Evolutionary conservation across 2,329 filamentous ascomycete species (phyloP).

Genomic region (Talaromyces marneffei): DNA sequence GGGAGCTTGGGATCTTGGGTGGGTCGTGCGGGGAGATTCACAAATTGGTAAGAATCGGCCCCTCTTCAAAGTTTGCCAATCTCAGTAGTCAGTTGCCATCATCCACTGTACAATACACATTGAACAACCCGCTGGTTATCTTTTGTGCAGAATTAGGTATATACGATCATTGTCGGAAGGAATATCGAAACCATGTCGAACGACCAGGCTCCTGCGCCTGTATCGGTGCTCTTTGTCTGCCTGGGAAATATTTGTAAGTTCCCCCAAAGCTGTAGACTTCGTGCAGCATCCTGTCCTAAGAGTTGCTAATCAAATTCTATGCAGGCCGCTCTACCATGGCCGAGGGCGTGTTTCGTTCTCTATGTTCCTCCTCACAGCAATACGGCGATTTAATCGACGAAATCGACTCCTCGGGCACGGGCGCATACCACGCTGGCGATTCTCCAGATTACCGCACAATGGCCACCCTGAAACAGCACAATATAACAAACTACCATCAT

Average conservation of each 20-base stretch:
- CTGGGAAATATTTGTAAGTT: slow-evolving; percentile 83
- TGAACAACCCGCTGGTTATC: background rate
- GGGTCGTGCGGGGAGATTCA: slow-evolving; percentile 1
- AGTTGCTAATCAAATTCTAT: background rate
- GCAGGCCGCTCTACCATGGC: slow-evolving; percentile 79
- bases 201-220: slow-evolving; percentile 15
- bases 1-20: background rate
- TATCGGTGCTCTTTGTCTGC: slow-evolving; percentile 89
- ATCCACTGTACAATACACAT: too few relatives aligned
- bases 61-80: background rate
- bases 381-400: slow-evolving; percentile 56
- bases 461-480: slow-evolving; percentile 65
- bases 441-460: slow-evolving; percentile 78
- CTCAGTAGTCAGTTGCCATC: background rate
- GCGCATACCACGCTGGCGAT: slow-evolving; percentile 74
- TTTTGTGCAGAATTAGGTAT: background rate
- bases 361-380: slow-evolving; percentile 50
- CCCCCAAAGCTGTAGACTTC: background rate
- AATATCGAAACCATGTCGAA: background rate
- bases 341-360: slow-evolving; percentile 76
- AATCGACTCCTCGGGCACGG: slow-evolving; percentile 88
- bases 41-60: background rate
- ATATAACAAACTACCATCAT: slow-evolving; percentile 72
- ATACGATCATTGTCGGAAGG: background rate
- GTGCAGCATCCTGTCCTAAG: background rate